Conservation (phyloP, 495 filamentous ascomycete genomes). For the Tuber aestivum region DNA sequence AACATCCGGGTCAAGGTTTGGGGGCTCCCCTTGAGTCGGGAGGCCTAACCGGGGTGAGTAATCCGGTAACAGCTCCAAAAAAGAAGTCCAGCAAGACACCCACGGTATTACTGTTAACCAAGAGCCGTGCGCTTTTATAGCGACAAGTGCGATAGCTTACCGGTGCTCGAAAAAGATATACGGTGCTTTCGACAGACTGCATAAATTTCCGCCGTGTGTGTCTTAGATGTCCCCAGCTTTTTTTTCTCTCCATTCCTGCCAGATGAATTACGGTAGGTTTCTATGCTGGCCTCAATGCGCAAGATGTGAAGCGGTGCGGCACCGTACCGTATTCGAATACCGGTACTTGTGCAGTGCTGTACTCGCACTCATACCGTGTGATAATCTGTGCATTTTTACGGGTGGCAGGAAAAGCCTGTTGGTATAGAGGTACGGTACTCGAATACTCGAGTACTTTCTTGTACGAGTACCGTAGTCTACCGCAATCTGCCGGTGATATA, state of each 20-base stretch:
- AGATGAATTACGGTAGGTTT: neutral
- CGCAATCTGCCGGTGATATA: neutral
- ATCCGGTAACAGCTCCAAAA: neutral
- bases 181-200: neutral
- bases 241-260: neutral
- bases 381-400: neutral
- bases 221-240: neutral
- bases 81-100: neutral
- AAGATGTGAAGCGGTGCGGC: neutral
- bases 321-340: neutral
- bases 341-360: neutral
- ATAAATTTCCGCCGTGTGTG: neutral
- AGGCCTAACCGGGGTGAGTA: neutral
- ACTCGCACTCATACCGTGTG: neutral
- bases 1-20: neutral
- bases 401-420: neutral
- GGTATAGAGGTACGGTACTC: neutral
- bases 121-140: neutral
- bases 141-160: neutral
- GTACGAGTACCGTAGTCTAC: no score
- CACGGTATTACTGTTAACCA: neutral
- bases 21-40: neutral
- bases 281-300: neutral
- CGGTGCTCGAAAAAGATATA: neutral
- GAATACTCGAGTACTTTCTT: no score